These are phyloP conservation scores for Oryza punctata DNA, from an alignment of 176 grass and related monocot genomes.

Conservation along the genomic window DNA sequence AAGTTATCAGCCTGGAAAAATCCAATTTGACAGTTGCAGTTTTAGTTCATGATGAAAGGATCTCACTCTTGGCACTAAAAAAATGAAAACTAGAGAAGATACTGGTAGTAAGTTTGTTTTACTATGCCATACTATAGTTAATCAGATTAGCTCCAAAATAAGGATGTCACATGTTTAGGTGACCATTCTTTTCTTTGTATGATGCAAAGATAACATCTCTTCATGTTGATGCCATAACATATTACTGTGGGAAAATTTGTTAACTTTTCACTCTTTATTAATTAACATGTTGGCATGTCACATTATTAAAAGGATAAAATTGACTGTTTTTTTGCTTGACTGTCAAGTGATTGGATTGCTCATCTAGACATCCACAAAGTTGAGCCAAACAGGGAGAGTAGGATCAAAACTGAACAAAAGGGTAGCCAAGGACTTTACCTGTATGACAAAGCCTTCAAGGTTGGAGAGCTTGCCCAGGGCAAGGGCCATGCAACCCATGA, in stretches of 20 bases:
- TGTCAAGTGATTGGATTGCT: not conserved
- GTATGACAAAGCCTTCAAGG: slow-evolving; percentile 86
- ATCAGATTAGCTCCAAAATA: slow-evolving; percentile 38
- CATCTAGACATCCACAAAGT: not conserved
- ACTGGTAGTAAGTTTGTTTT: slow-evolving; percentile 6
- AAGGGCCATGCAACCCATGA: slow-evolving; percentile 83
- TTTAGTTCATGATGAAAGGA: slow-evolving; percentile 27
- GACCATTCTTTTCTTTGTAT: slow-evolving; percentile 27
- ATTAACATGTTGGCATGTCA: not conserved
- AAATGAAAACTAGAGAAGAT: slow-evolving; percentile 18
- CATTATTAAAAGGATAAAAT: not conserved
- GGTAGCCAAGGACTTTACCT: slow-evolving; percentile 48
- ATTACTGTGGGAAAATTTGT: not conserved
- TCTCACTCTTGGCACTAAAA: slow-evolving; percentile 8
- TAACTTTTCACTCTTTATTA: not conserved
- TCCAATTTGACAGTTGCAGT: not conserved
- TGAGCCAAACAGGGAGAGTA: not conserved
- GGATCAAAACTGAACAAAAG: not conserved
- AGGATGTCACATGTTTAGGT: slow-evolving; percentile 25
- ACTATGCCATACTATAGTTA: slow-evolving; percentile 9
- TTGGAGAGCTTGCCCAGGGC: slow-evolving; percentile 78
- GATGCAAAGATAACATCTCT: slow-evolving; percentile 23
- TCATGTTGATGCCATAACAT: not conserved
- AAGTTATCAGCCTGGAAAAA: slow-evolving; percentile 88
- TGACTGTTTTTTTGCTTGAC: slow-evolving; percentile 1